Percentiles rank a stretch among this genome's conserved stretches.
Evolutionary conservation across 306 rosid species (phyloP).

Genomic region (Alnus rubra): DNA sequence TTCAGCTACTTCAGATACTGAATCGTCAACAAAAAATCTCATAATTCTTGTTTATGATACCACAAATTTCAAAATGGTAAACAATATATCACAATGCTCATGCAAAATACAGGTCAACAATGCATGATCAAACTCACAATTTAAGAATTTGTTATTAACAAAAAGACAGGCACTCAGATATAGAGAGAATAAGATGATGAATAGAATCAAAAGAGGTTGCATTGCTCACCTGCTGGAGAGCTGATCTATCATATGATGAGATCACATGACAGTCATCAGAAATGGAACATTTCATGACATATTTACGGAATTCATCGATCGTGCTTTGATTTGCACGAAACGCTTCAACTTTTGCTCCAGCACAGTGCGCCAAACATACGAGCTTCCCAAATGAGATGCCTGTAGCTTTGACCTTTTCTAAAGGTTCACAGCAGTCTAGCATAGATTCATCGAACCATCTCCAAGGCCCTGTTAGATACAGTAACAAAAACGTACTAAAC

Average conservation of each 20-base stretch:
- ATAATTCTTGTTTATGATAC: not conserved
- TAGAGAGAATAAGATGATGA: not conserved
- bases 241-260: constrained; percentile 77
- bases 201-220: not conserved
- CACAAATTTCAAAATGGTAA: not conserved
- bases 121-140: not conserved
- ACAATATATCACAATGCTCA: not conserved
- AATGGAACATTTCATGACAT: constrained; percentile 58
- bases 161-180: not conserved
- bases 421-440: constrained; percentile 93
- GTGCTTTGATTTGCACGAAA: constrained; percentile 62
- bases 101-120: not conserved
- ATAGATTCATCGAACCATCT: constrained; percentile 99
- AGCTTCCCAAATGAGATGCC: constrained; percentile 95
- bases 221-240: constrained; percentile 66
- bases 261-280: constrained; percentile 81
- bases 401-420: constrained; percentile 72
- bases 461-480: constrained; percentile 79
- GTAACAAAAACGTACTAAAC: not conserved
- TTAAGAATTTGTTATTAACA: constrained; percentile 9
- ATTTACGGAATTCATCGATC: constrained; percentile 67
- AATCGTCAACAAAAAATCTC: not conserved
- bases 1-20: not conserved
- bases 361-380: constrained; percentile 87
- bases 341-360: constrained; percentile 96